These are phyloP conservation scores for Kodamaea derodonti DNA, from an alignment of 1,139 yeast genomes.

Conservation along the genomic window DNA sequence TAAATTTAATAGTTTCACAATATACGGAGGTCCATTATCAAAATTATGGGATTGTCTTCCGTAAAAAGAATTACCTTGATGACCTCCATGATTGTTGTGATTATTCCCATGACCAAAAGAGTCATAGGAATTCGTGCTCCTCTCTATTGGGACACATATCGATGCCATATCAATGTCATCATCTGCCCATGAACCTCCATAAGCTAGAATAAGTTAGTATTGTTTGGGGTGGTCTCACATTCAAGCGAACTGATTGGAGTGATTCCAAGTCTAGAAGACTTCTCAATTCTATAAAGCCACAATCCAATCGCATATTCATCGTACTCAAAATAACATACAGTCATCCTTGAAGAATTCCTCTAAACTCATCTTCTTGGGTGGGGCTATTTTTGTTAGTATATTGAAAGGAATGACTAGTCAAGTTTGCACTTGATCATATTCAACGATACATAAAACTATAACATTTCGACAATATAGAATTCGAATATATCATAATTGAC, in stretches of 20 bases:
- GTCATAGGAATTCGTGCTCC: constrained; percentile 5
- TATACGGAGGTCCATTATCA: constrained; percentile 52
- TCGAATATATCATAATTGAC: too few species aligned
- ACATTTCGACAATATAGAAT: too few species aligned
- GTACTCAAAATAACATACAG: constrained; percentile 39
- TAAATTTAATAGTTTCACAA: constrained; percentile 49
- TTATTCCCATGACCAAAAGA: constrained; percentile 4
- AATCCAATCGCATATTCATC: too few species aligned
- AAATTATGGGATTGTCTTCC: constrained; percentile 7
- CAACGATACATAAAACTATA: not conserved
- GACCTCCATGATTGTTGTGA: constrained; percentile 6
- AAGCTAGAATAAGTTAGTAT: constrained; percentile 13
- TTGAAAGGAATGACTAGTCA: too few species aligned
- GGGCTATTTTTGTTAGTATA: constrained; percentile 9
- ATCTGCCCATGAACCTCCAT: constrained; percentile 74
- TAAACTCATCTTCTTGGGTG: constrained; percentile 47
- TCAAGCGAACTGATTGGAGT: too few species aligned
- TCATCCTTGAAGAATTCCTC: constrained; percentile 52
- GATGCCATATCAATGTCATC: constrained; percentile 69
- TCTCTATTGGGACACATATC: constrained; percentile 51
- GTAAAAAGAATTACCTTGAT: constrained; percentile 8
- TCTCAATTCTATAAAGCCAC: too few species aligned
- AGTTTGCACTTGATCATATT: too few species aligned
- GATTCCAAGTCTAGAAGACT: too few species aligned
- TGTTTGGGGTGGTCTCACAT: too few species aligned